These are phyloP conservation scores for Candida stauntonica DNA, from an alignment of 805 yeast species.

Conservation along the genomic window DNA sequence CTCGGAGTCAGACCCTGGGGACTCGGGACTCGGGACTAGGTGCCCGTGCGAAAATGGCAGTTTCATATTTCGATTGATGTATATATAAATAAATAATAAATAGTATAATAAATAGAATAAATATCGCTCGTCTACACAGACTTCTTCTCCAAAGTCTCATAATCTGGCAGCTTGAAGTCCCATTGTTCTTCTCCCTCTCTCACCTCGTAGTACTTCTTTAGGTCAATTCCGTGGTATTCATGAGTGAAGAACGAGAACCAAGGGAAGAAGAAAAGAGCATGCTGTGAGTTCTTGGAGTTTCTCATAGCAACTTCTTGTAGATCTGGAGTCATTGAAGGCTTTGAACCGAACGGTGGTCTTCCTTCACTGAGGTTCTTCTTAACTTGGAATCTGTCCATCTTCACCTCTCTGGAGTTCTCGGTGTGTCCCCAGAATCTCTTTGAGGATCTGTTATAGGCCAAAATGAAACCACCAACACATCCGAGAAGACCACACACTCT, in stretches of 20 bases:
- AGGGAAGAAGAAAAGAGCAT: constrained; percentile 58
- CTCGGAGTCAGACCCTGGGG: not conserved
- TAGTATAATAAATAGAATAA: constrained; percentile 4
- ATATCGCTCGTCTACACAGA: constrained; percentile 5
- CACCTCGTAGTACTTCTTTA: constrained; percentile 40
- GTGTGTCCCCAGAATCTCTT: constrained; percentile 74
- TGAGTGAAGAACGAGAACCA: constrained; percentile 81
- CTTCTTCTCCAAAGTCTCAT: constrained; percentile 21
- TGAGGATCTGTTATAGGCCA: constrained; percentile 63
- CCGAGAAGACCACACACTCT: constrained; percentile 64
- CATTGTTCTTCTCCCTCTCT: constrained; percentile 26
- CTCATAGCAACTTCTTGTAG: constrained; percentile 71
- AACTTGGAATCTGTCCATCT: constrained; percentile 68
- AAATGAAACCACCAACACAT: constrained; percentile 64
- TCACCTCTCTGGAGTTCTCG: constrained; percentile 69
- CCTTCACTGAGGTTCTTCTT: constrained; percentile 63
- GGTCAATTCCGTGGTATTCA: constrained; percentile 76
- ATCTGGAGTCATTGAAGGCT: constrained; percentile 59
- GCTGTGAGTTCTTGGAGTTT: constrained; percentile 69
- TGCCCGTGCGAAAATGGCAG: constrained; percentile 2
- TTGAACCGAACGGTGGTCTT: constrained; percentile 58
- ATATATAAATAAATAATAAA: constrained; percentile 8
- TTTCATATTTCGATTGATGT: not conserved
- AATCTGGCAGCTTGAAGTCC: constrained; percentile 22
- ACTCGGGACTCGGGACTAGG: not conserved